Evolutionary conservation across 2,329 filamentous ascomycete genomes (phyloP), one percentile per base, ranked within the genome.

Genomic region (Periconia sp.): DNA sequence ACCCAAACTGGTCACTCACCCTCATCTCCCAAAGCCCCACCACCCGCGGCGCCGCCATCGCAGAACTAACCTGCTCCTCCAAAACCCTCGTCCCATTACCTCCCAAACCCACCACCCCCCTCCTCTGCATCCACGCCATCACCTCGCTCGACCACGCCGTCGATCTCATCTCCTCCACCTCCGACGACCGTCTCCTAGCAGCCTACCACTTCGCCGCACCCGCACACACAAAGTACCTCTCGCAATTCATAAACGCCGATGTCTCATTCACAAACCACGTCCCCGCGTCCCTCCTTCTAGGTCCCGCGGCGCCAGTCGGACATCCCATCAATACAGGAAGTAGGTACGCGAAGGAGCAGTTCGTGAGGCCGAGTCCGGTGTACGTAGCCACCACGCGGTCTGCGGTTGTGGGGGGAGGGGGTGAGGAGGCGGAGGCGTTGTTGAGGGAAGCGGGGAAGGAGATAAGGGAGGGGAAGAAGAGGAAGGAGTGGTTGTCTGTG

Each of bases 241-340:
- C 77, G 8, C 82, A 87, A 57, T 85, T 82, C 65, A 70, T 86
- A 35, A 62, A 75, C 9, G 74, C 82, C 2, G 71, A 79, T 13
- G 64, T 79, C 0, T 79, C 80, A 0, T 82, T 81, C 62, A 72
- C 83, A 51, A 87, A 87, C 64, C 80, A 85, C 49, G 76, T 87
- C 7, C 84, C 85, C 0, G 57, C 72, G 2, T 76, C 81, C 33
- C 71, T 87, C 2, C 77, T 87, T 3, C 61, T 78, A 65, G 67
- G 66, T 49, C 69, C 66, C 3, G 53, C 61, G 1, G 63, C 62
- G 1, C 67, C 68, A 0, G 49, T 48, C 2, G 54, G 45, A 35
- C 57, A 59, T 13, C n/a, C 54, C 17, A 52, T 65, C 14, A 49
- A 65, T 30, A 40, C 64, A 0, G 55, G 62, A 14, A 57, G 55